A percentile compares a stretch with the other conserved stretches of the same genome.
These are phyloP conservation scores for Coniella lustricola DNA, from an alignment of 2,329 filamentous ascomycete genomes.

Conservation along the genomic window DNA sequence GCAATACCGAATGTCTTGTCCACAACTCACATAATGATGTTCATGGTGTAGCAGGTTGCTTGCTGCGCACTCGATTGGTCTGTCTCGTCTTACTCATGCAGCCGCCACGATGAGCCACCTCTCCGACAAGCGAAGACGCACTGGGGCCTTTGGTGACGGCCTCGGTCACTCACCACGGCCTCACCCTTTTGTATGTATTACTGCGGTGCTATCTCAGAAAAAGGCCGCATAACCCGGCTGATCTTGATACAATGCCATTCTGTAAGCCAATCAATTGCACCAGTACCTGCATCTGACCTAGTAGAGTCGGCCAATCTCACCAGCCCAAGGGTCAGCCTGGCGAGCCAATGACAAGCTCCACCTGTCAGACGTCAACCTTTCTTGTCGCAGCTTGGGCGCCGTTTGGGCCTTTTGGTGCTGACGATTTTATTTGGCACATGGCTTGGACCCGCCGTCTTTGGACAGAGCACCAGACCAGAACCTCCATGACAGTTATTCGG, in stretches of 20 bases:
- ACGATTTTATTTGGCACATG: neutral
- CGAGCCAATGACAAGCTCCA: neutral
- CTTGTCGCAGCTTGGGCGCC: neutral
- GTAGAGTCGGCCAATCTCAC: neutral
- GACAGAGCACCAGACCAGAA: neutral
- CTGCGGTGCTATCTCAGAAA: neutral
- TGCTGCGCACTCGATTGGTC: neutral
- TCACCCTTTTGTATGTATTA: neutral
- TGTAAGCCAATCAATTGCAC: neutral
- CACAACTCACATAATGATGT: neutral
- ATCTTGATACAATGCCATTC: neutral
- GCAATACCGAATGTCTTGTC: neutral
- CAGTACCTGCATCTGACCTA: neutral
- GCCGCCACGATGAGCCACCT: neutral
- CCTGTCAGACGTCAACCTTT: neutral
- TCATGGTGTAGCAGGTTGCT: too few species aligned
- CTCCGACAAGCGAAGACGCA: neutral
- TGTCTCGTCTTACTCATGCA: neutral
- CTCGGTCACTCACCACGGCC: neutral
- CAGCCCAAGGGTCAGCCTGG: neutral
- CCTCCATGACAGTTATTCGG: neutral
- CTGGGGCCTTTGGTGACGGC: neutral
- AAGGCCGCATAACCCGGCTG: slow-evolving; percentile 1
- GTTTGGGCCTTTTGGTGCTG: neutral
- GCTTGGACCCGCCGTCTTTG: neutral